Evolutionary conservation across 495 filamentous ascomycete genomes (phyloP).

Genomic region (Pyrenopolyporus hunteri): DNA sequence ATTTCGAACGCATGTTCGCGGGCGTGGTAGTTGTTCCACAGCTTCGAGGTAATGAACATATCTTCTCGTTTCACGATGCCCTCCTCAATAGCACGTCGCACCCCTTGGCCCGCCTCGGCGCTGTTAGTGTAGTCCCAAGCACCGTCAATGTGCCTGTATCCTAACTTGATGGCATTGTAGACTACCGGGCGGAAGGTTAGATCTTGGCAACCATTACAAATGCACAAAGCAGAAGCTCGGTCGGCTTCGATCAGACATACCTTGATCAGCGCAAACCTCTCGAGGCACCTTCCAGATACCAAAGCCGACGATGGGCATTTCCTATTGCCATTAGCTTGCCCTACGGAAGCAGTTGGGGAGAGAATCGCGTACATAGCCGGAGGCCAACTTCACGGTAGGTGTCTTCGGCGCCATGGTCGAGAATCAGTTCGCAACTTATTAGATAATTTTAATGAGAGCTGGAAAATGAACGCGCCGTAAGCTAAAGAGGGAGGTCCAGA

Average conservation of each 20-base stretch:
- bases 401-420: constrained; percentile 32
- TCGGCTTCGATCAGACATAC: constrained; percentile 13
- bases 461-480: not conserved
- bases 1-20: constrained; percentile 45
- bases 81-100: constrained; percentile 49
- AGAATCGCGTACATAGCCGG: constrained; percentile 37
- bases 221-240: no score
- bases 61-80: constrained; percentile 51
- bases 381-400: constrained; percentile 40
- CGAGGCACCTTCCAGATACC: constrained; percentile 75
- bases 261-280: constrained; percentile 64
- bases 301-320: constrained; percentile 74
- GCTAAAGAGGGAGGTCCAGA: not conserved
- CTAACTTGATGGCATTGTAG: constrained; percentile 52
- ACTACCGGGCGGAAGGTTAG: constrained; percentile 24
- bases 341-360: not conserved
- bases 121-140: constrained; percentile 56
- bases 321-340: constrained; percentile 38
- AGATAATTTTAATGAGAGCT: not conserved
- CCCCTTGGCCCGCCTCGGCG: constrained; percentile 51
- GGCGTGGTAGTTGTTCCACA: constrained; percentile 56
- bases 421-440: not conserved
- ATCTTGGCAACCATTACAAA: not conserved
- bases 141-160: constrained; percentile 57
- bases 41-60: constrained; percentile 55